A percentile compares a stretch with the other conserved stretches of the same genome.
These are phyloP conservation scores for Selaginella tamariscina DNA, from an alignment of 75 land plant species.

Conservation along the genomic window DNA sequence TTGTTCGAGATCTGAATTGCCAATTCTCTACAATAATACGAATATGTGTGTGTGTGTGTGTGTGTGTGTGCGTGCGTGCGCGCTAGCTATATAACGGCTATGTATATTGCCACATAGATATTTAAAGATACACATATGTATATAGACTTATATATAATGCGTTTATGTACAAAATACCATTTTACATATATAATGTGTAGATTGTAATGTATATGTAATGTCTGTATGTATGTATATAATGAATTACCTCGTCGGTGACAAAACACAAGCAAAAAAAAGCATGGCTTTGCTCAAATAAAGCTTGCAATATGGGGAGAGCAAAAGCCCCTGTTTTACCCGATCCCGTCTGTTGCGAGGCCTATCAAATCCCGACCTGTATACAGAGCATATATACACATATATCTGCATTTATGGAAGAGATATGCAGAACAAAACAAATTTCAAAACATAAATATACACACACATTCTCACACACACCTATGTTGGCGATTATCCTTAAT, in stretches of 20 bases:
- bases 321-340: conserved; percentile 92
- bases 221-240: not conserved
- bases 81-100: no score
- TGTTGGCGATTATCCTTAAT: no score
- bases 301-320: conserved; percentile 83
- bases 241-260: conserved; percentile 71
- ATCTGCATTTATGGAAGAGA: not conserved
- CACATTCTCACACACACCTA: not conserved
- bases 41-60: not conserved
- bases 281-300: conserved; percentile 52
- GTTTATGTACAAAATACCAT: not conserved
- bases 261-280: conserved; percentile 85
- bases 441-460: not conserved
- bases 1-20: conserved; percentile 91
- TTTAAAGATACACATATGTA: not conserved
- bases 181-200: no score
- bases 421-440: not conserved
- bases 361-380: conserved; percentile 68
- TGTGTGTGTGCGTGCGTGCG: no score
- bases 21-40: conserved; percentile 48
- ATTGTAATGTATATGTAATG: no score
- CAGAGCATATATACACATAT: not conserved
- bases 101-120: conserved; percentile 9
- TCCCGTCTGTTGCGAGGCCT: conserved; percentile 86
- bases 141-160: not conserved